Evolutionary conservation across 345 rosid genomes (phyloP).

Genomic region (Syzygium jambos): DNA sequence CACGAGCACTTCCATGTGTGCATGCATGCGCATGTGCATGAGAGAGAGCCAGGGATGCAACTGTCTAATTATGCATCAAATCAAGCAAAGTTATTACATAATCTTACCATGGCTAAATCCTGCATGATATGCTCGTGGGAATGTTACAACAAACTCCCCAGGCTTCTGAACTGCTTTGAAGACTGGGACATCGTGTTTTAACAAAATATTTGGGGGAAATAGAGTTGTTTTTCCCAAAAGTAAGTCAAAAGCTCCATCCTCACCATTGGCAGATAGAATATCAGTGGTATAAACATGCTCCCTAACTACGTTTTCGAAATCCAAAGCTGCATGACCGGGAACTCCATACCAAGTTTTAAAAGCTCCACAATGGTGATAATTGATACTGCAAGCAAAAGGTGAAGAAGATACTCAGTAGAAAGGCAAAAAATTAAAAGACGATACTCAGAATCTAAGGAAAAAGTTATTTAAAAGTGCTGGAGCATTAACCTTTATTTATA

Average conservation of each 20-base stretch:
- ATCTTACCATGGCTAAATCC: constrained; percentile 92
- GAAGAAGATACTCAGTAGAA: background rate
- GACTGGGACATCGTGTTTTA: constrained; percentile 82
- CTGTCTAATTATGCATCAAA: background rate
- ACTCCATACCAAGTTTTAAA: constrained; percentile 98
- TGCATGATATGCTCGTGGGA: constrained; percentile 98
- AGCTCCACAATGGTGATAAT: constrained; percentile 99
- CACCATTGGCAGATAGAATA: constrained; percentile 67
- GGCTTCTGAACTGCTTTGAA: constrained; percentile 98
- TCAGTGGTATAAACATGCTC: constrained; percentile 75
- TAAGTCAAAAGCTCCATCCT: constrained; percentile 97
- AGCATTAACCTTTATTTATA: constrained; percentile 8
- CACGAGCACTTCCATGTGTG: background rate
- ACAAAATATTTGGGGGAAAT: constrained; percentile 85
- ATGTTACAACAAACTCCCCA: constrained; percentile 87
- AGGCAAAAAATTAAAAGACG: background rate
- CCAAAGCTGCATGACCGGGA: constrained; percentile 90
- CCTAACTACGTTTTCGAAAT: constrained; percentile 85
- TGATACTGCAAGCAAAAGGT: constrained; percentile 49
- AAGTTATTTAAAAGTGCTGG: background rate
- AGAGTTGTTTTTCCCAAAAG: constrained; percentile 95
- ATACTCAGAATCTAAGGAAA: background rate
- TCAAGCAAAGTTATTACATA: background rate
- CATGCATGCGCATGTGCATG: background rate
- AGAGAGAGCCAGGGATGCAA: background rate